Conservation (phyloP, 2,329 filamentous ascomycete genomes). For the Neopestalotiopsis sp. region DNA sequence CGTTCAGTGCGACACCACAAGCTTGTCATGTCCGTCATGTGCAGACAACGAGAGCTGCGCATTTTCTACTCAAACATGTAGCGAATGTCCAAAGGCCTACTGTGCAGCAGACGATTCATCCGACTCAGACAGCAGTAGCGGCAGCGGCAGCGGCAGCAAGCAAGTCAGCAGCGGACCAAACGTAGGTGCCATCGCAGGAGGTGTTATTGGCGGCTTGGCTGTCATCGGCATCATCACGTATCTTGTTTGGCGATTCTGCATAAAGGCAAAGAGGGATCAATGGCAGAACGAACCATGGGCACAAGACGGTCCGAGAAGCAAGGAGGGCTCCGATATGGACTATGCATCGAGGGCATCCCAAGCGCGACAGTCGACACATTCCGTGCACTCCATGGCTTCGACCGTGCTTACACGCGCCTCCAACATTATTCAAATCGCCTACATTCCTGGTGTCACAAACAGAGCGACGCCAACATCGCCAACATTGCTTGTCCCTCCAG, state of each 20-base stretch:
- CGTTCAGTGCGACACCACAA: slow-evolving; percentile 48
- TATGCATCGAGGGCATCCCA: slow-evolving; percentile 53
- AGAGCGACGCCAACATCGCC: slow-evolving; percentile 85
- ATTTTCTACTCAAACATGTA: slow-evolving; percentile 49
- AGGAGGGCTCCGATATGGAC: slow-evolving; percentile 36
- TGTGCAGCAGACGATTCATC: slow-evolving; percentile 42
- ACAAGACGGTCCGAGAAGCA: slow-evolving; percentile 56
- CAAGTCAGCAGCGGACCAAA: slow-evolving; percentile 58
- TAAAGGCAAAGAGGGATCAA: slow-evolving; percentile 75
- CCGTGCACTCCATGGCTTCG: slow-evolving; percentile 90
- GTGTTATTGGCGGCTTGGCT: slow-evolving; percentile 84
- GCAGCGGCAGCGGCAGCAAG: neutral
- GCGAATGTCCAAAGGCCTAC: slow-evolving; percentile 51
- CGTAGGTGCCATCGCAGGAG: slow-evolving; percentile 86
- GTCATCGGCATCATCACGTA: slow-evolving; percentile 77
- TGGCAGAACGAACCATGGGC: slow-evolving; percentile 65
- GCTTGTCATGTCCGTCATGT: slow-evolving; percentile 53
- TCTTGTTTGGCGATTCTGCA: slow-evolving; percentile 84
- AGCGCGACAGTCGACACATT: slow-evolving; percentile 78
- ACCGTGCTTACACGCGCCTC: slow-evolving; percentile 95
- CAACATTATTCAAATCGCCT: slow-evolving; percentile 99
- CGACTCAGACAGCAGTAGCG: slow-evolving; percentile 20
- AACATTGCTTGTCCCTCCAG: slow-evolving; percentile 82
- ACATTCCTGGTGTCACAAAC: slow-evolving; percentile 96
- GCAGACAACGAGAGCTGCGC: slow-evolving; percentile 46